Evolutionary conservation across 2,329 filamentous ascomycete genomes (phyloP).

Genomic region (Diaporthe vaccinii): DNA sequence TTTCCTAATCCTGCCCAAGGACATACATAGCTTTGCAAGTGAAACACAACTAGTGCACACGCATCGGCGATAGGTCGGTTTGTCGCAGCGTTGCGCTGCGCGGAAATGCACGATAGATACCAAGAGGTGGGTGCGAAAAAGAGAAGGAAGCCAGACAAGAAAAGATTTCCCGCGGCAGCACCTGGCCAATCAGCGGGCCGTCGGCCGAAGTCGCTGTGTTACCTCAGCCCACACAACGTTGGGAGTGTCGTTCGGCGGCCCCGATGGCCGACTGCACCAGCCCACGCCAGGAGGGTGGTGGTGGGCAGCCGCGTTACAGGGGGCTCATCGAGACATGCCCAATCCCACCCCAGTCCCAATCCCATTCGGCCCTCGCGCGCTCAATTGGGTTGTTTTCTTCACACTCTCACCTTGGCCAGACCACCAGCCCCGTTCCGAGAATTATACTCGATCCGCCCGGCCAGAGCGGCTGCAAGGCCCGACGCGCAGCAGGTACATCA

Average conservation of each 20-base stretch:
- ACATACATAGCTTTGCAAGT: not conserved
- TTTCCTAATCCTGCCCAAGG: not conserved
- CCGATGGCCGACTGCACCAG: conserved; percentile 21
- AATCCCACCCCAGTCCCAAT: not conserved
- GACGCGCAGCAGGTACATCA: not conserved
- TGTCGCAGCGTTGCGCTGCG: not conserved
- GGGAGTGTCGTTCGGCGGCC: conserved; percentile 19
- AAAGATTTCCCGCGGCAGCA: conserved; percentile 1
- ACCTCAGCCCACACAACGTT: not conserved
- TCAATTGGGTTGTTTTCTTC: not conserved
- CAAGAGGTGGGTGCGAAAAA: conserved; percentile 14
- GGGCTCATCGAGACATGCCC: not conserved
- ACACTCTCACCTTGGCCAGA: conserved; percentile 1
- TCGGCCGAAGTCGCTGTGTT: not conserved
- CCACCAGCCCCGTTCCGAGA: conserved; percentile 3
- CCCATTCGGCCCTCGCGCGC: not conserved
- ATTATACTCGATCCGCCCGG: not conserved
- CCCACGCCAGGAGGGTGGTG: not conserved
- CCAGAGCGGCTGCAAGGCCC: not conserved
- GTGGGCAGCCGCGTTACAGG: not conserved
- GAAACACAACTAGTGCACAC: conserved; percentile 6
- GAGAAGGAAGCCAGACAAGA: not conserved
- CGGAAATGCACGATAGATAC: conserved; percentile 13
- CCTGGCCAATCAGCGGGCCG: conserved; percentile 13
- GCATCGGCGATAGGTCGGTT: conserved; percentile 28